Conservation (phyloP, 768 basidiomycete genomes). For the Mrakia blollopis region DNA sequence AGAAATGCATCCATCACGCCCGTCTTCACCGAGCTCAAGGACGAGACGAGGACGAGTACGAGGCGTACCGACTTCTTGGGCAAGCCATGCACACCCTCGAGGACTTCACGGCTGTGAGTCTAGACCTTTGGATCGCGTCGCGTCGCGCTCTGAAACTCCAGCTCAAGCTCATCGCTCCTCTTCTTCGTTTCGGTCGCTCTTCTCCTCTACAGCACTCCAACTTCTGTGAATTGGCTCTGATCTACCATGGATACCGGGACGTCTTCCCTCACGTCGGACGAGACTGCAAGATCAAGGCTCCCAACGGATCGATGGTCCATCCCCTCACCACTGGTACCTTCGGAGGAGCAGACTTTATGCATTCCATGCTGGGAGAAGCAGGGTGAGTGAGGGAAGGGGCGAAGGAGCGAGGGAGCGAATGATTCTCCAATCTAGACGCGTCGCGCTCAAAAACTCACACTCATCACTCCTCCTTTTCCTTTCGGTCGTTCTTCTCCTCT, state of each 20-base stretch:
- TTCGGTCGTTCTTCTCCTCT: too few relatives aligned
- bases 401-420: too few relatives aligned
- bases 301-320: slow-evolving; percentile 67
- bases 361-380: slow-evolving; percentile 53
- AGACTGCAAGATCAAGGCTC: slow-evolving; percentile 65
- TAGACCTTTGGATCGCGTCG: too few relatives aligned
- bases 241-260: slow-evolving; percentile 64
- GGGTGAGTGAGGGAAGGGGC: too few relatives aligned
- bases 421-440: too few relatives aligned
- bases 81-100: slow-evolving; percentile 41
- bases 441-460: too few relatives aligned
- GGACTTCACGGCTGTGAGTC: slow-evolving; percentile 21
- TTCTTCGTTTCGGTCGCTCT: neutral
- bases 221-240: slow-evolving; percentile 69
- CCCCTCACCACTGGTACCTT: slow-evolving; percentile 67
- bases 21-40: slow-evolving; percentile 43
- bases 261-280: slow-evolving; percentile 87
- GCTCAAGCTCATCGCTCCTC: neutral
- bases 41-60: slow-evolving; percentile 50
- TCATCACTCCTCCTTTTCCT: too few relatives aligned
- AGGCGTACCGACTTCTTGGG: slow-evolving; percentile 68
- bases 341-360: slow-evolving; percentile 61
- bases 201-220: slow-evolving; percentile 51
- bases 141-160: neutral
- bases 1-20: slow-evolving; percentile 73